Base-by-base conservation (phyloP, 495 filamentous ascomycete genomes). In the Xylaria curta region DNA sequence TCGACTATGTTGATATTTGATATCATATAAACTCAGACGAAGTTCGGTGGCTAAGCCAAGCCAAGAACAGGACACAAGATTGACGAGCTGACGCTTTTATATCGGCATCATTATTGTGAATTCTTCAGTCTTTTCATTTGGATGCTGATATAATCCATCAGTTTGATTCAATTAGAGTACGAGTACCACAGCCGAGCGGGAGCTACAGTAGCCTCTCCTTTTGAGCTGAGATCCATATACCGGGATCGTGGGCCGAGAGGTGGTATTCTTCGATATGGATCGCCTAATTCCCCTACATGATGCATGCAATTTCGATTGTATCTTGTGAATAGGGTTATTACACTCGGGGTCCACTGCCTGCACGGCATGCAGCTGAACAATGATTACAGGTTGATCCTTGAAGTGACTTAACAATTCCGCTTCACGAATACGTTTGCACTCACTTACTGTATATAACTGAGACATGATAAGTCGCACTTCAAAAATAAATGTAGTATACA, bases 331-430 rank as follows among this genome's bases (percentile, higher is more conserved):
- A 26, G 28, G 7, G 17, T 47, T 70, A 42, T 28, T 24, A 49
- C 15, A 19, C 54, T 49, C 58, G 38, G 28, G 58, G 24, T 13
- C 31, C 49, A 38, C 49, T 28, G 51, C 19, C 3, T n/a, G 28
- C 44, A 47, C 33, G 31, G 31, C 47, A 66, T 2, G n/a, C 46
- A 66, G 63, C 63, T 66, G 63, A 66, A 53, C 28, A 19, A 12
- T 1, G 21, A 28, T 9, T 19, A 33, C 56, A 60, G 56, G 56
- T 38, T 38, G 33, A 59, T 36, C 56, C 56, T n/a, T 59, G 56
- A 10, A 59, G 6, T 36, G 33, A 7, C 13, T 58, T 3, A 28
- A 13, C 19, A 61, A 61, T 38, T 1, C 13, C 19, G 31, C 26
- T 28, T 33, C 1, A 7, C 17, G 4, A 58, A 36, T 58, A 28